phyloP scores from a whole-genome alignment of 2,329 filamentous ascomycete species.

The Penicillium sp. region DNA sequence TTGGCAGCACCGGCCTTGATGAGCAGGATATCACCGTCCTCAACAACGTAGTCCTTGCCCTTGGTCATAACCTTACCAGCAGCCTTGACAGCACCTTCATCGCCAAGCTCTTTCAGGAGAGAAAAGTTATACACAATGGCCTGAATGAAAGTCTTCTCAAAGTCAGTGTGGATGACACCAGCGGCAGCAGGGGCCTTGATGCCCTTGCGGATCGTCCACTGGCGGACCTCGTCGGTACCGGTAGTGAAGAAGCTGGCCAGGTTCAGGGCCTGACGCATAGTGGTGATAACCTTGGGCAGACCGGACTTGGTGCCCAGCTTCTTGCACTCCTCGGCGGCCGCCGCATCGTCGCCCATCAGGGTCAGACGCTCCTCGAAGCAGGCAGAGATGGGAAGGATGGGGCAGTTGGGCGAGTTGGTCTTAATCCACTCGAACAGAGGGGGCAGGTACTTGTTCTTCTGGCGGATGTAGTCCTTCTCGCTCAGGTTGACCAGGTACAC shows the following conservation, averaged over 20 bases:
- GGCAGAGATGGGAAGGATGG: constrained; percentile 89
- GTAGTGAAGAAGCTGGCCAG: constrained; percentile 96
- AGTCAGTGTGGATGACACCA: constrained; percentile 96
- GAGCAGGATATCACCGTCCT: constrained; percentile 62
- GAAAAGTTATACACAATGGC: constrained; percentile 87
- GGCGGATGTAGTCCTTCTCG: constrained; percentile 93
- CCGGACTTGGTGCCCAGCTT: constrained; percentile 79
- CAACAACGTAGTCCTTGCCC: constrained; percentile 81
- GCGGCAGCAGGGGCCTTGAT: constrained; percentile 97
- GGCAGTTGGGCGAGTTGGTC: constrained; percentile 77
- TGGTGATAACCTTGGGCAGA: constrained; percentile 82
- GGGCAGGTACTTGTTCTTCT: constrained; percentile 98
- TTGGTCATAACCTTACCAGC: constrained; percentile 98
- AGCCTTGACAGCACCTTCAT: constrained; percentile 82
- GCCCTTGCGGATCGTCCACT: constrained; percentile 95
- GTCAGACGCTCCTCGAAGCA: constrained; percentile 89
- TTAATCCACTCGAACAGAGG: constrained; percentile 96
- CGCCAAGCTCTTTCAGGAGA: constrained; percentile 75
- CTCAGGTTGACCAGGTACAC: constrained; percentile 96
- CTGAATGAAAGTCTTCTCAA: constrained; percentile 99
- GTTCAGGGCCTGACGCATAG: constrained; percentile 89
- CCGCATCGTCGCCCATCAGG: constrained; percentile 70
- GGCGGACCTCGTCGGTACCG: constrained; percentile 89
- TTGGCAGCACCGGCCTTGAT: constrained; percentile 66
- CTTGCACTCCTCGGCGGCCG: constrained; percentile 81